Base-by-base conservation (phyloP, 495 filamentous ascomycete species). In the Penicillium coffeae region DNA sequence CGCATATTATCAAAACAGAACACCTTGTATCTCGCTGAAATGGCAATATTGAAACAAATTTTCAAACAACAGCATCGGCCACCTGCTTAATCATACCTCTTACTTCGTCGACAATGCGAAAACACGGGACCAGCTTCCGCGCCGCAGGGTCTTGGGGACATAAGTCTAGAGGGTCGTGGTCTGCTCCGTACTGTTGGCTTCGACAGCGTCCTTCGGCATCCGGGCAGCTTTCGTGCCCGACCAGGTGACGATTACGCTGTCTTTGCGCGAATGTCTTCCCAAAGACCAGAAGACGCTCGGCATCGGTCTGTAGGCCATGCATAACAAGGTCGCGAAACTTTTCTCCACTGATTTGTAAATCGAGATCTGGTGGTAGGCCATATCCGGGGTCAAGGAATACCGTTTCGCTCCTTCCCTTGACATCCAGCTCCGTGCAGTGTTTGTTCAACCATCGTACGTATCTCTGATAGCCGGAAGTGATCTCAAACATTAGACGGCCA, bases 21-120 rank as follows among this genome's bases (percentile, higher is more conserved):
- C 8, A 18, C 13, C 10, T 8, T 21, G 21, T 40, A 1, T 8
- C 2, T 40, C 1, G 15, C 3, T 16, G 19, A 3, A 12, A 4
- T 21, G 38, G 12, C 4, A 40, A 2, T 19, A 3, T 4, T 20
- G 6, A 19, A 9, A 25, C 18, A 25, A 7, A 41, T 40, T 21
- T 38, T 62, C 37, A 62, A 9, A 33, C 43, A 46, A 54, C 47
- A 8, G 51, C 38, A 21, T 52, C 51, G 14, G 48, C 39, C 46
- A 63, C 51, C 22, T 60, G 50, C 13, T 53, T 38, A 13, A 63
- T 60, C 57, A 60, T 63, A n/a, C 22, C 45, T 6, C 47, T 37
- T 14, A 63, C 60, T 39, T 63, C 60, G 48, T 60, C 60, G 21
- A 63, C 60, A 19, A 63, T 60, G 2, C 60, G 56, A 30, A 60